Base-by-base conservation (phyloP, 257 asterid species). In the Coffea canephora region DNA sequence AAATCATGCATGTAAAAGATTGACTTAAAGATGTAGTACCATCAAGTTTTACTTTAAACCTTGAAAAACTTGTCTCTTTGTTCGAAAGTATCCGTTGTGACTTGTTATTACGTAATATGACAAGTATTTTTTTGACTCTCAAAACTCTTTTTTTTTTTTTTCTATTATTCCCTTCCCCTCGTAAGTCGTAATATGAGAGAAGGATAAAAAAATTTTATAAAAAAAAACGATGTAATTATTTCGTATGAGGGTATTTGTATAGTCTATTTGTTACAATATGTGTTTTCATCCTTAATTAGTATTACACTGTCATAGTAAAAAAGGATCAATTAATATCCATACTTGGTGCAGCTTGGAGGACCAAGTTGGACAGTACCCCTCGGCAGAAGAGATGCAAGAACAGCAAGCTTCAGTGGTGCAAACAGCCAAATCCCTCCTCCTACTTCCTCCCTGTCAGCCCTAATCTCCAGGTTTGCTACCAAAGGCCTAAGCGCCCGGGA, bases 341-440 rank as follows among this genome's bases (percentile, higher is more conserved):
- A n/a, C 13, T 5, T 45, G 18, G 61, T 68, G 3, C 23, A 90
- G 96, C 78, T 84, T 39, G 93, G 93, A 82, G 96, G 93, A 52
- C 89, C 91, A 34, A 46, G 88, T 23, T 91, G 93, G 91, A 0
- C 57, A 25, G 91, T 88, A 15, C 89, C 85, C 7, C 84, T 91
- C 3, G 94, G 96, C 69, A 61, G 96, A 31, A 84, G 96, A 73
- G 96, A 91, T 75, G 85, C 93, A 54, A 86, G 86, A 82, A 90
- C 91, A 19, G 91, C 96, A 31, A 86, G 88, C 82, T 75, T 64
- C 15, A 85, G 76, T 39, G 82, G 74, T 8, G 94, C 94, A 77
- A 91, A 89, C 82, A 48, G 81, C 4, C 76, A 89, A n/a, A 76
- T 90, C 71, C 96, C 94, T 0, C 0, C 84, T 0, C 93, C 93